A percentile compares a stretch with the other conserved stretches of the same genome.
phyloP scores from a whole-genome alignment of 768 basidiomycete genomes.

The Rhizopogon roseolus region DNA sequence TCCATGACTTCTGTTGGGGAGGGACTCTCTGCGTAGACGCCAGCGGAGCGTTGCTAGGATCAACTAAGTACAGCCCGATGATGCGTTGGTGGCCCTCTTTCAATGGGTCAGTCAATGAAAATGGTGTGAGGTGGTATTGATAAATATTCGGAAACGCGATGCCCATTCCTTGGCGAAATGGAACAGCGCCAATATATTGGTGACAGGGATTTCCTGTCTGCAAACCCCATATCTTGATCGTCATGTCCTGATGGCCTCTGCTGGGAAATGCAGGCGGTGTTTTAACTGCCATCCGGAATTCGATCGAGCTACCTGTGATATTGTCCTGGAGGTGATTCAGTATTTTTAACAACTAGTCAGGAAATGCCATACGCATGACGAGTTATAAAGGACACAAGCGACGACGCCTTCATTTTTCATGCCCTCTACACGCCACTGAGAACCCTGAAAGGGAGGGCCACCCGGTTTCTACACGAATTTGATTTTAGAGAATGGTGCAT shows the following conservation, averaged over 20 bases:
- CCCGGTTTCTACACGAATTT: conserved; percentile 26
- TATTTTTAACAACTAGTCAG: background rate
- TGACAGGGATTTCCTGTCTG: conserved; percentile 40
- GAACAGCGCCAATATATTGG: conserved; percentile 42
- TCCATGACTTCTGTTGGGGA: conserved; percentile 49
- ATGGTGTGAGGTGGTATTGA: conserved; percentile 39
- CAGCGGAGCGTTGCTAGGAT: conserved; percentile 37
- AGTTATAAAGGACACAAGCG: conserved; percentile 39
- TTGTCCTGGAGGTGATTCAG: conserved; percentile 35
- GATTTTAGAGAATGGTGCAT: background rate
- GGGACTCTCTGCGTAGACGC: conserved; percentile 40
- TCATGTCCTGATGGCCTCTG: conserved; percentile 41
- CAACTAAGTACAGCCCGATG: conserved; percentile 44
- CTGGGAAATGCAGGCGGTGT: conserved; percentile 29
- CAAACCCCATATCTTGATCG: conserved; percentile 47
- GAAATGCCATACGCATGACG: conserved; percentile 31
- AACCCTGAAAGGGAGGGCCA: conserved; percentile 27
- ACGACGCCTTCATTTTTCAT: conserved; percentile 50
- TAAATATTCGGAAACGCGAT: conserved; percentile 56
- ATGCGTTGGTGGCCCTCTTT: conserved; percentile 39
- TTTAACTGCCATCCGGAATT: conserved; percentile 50
- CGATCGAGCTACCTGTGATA: conserved; percentile 28
- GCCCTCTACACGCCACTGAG: conserved; percentile 47
- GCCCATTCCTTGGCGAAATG: conserved; percentile 31
- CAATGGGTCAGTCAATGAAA: conserved; percentile 34